A percentile compares a stretch with the other conserved stretches of the same genome.
Conservation (phyloP, 192 early-diverging fungal species). For the Gryganskiella cystojenkinii region DNA sequence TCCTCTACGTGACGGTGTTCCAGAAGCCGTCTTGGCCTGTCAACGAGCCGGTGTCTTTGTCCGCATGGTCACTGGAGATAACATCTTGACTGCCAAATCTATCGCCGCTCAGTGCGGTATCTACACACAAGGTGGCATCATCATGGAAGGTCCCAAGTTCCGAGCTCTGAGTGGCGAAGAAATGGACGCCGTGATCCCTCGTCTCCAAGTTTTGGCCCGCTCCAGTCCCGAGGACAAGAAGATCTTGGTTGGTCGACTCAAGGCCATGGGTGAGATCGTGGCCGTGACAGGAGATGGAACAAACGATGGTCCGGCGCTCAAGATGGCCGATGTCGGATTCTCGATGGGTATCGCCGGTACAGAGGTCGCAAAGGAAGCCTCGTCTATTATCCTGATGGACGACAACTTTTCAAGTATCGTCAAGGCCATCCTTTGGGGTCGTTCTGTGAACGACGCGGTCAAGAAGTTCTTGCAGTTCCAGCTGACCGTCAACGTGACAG, state of each 20-base stretch:
- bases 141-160: constrained; percentile 97
- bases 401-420: constrained; percentile 99
- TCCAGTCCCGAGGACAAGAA: constrained; percentile 96
- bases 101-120: constrained; percentile 97
- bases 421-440: constrained; percentile 98
- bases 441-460: constrained; percentile 95
- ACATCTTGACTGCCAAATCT: constrained; percentile 89
- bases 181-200: constrained; percentile 93
- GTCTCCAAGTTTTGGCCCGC: constrained; percentile 94
- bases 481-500: constrained; percentile 96
- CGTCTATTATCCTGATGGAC: constrained; percentile 97
- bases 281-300: constrained; percentile 99
- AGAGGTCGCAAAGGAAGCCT: constrained; percentile 99
- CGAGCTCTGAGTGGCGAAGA: constrained; percentile 82
- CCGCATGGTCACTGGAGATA: constrained; percentile 99
- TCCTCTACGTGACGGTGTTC: constrained; percentile 95
- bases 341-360: constrained; percentile 99
- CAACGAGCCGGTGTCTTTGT: constrained; percentile 94
- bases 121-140: constrained; percentile 84
- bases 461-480: constrained; percentile 99
- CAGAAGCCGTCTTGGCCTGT: constrained; percentile 89
- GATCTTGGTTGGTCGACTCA: constrained; percentile 90
- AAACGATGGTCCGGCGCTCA: constrained; percentile 98
- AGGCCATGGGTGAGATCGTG: constrained; percentile 92
- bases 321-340: constrained; percentile 96